A percentile compares a stretch with the other conserved stretches of the same genome.
phyloP scores from a whole-genome alignment of 2,329 filamentous ascomycete species.

The Camptophora hylomeconis region DNA sequence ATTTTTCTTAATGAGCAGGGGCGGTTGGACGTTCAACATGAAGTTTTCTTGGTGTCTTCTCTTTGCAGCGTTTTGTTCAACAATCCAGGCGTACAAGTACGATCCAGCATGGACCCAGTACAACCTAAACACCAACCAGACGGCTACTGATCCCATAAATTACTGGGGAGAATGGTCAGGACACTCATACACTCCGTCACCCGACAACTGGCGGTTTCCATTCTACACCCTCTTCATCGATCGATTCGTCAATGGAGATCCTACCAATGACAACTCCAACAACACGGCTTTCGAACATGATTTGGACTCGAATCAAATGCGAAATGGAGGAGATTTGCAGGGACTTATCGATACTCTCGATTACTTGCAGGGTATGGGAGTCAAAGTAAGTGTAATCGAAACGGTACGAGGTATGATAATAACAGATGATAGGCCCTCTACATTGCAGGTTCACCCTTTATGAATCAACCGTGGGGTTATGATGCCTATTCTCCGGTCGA shows the following conservation, averaged over 20 bases:
- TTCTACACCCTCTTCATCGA: constrained; percentile 54
- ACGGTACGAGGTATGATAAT: constrained; percentile 3
- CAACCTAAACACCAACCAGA: constrained; percentile 49
- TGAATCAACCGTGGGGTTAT: constrained; percentile 52
- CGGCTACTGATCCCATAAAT: constrained; percentile 42
- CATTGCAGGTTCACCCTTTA: constrained; percentile 49
- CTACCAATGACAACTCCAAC: constrained; percentile 50
- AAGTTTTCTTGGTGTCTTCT: too few relatives aligned
- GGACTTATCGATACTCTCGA: constrained; percentile 48
- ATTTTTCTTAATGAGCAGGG: too few relatives aligned
- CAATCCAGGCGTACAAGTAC: constrained; percentile 34
- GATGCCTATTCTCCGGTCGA: constrained; percentile 50
- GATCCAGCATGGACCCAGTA: constrained; percentile 38
- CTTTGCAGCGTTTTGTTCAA: too few relatives aligned
- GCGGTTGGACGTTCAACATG: too few relatives aligned
- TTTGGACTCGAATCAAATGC: constrained; percentile 46
- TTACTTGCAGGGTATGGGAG: constrained; percentile 52
- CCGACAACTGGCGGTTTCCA: constrained; percentile 51
- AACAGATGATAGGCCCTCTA: constrained; percentile 38
- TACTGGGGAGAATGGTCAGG: constrained; percentile 42
- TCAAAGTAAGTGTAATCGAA: constrained; percentile 29
- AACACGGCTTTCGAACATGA: constrained; percentile 49
- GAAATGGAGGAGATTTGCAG: constrained; percentile 48
- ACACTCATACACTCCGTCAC: constrained; percentile 41
- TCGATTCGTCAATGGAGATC: constrained; percentile 52